Base-by-base conservation (phyloP, 2,329 filamentous ascomycete genomes). In the Sphaerostilbella broomeana region DNA sequence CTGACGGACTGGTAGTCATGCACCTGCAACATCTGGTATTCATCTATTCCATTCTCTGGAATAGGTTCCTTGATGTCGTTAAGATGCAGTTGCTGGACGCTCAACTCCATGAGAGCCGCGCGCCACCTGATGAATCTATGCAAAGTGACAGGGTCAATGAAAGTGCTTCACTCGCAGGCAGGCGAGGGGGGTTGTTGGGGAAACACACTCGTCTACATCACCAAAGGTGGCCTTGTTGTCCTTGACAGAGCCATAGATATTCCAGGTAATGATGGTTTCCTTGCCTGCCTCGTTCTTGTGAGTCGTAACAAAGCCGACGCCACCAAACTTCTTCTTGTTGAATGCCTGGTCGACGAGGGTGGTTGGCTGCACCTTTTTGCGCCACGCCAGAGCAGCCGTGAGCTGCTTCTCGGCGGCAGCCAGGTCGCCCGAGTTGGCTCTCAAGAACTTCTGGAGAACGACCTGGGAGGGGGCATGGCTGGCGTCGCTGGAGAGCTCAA, bases 1-100 rank as follows among this genome's bases (percentile, higher is more conserved):
- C 81, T 86, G 58, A 94, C 81, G 47, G 79, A 81, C 52, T 85
- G 77, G 70, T 95, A 95, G 69, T 97, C 90, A 65, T 97, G 90
- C 19, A 95, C 80, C 64, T 95, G 89, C 53, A 86, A 75, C 69
- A 94, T 88, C 63, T 90, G 86, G 67, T 95, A 94, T 1, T 84
- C 86, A 56, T 95, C 90, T 49, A 76, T 68, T 46, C 79, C 81
- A 38, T 78, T 81, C 41, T 86, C 81, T 2, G 83, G 79, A 53
- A 89, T 86, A 28, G 77, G 74, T 48, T 72, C 67, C 7, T 78
- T 87, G 36, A 86, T 85, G 18, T 75, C 70, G 15, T 72, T 58
- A 47, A 95, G 73, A 47, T 79, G 71, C 39, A 95, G 79, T 46
- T 86, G 79, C 47, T 79, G 73, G 31, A 95, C 70, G 3, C 86